Evolutionary conservation across 1,139 yeast species (phyloP).

Genomic region (Pichia cactophila): DNA sequence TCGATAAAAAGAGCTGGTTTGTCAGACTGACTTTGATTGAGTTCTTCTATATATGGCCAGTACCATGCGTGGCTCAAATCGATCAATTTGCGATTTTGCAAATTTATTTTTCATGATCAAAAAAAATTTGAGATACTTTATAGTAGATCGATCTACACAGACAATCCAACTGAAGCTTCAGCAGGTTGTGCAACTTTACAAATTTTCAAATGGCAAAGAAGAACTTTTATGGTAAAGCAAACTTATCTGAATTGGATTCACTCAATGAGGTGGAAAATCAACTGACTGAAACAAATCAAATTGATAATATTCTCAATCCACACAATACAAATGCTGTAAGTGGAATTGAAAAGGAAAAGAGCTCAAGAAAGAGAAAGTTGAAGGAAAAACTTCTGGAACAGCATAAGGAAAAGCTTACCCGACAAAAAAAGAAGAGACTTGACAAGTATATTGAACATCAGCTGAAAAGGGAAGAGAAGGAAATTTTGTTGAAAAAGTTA

Average conservation of each 20-base stretch:
- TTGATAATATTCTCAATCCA: not conserved
- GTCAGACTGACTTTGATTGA: too few species aligned
- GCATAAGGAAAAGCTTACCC: conserved; percentile 59
- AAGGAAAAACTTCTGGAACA: conserved; percentile 51
- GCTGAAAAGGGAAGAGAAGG: conserved; percentile 82
- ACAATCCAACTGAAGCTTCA: not conserved
- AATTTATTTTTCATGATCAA: too few species aligned
- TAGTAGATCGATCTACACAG: too few species aligned
- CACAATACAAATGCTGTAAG: conserved; percentile 3
- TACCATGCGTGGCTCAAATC: too few species aligned
- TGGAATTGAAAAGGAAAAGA: conserved; percentile 44
- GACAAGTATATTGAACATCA: conserved; percentile 84
- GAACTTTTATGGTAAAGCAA: conserved; percentile 19
- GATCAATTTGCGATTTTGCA: too few species aligned
- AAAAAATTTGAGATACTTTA: too few species aligned
- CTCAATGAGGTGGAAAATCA: not conserved
- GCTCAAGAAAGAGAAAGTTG: conserved; percentile 56
- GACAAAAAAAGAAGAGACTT: conserved; percentile 66
- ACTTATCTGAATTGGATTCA: not conserved
- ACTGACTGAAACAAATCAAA: not conserved
- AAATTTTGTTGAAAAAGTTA: conserved; percentile 64
- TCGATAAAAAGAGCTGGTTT: too few species aligned
- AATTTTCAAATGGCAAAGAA: conserved; percentile 8
- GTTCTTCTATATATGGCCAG: too few species aligned
- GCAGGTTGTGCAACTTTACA: not conserved